Base-by-base conservation (phyloP, 1,284 basidiomycete species). In the Athelia psychrophila region DNA sequence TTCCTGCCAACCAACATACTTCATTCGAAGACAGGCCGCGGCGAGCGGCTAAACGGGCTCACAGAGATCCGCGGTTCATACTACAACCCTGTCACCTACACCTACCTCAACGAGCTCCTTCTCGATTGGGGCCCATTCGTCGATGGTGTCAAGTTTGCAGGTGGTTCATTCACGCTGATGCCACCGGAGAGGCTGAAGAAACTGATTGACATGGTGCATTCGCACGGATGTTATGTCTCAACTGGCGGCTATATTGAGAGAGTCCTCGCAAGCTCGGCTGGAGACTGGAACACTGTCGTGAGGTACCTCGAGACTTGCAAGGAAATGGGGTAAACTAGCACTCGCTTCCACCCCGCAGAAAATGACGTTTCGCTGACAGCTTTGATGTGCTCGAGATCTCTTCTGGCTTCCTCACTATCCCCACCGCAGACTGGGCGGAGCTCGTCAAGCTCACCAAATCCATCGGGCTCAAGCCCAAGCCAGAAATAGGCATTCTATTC, bases 111-210 rank as follows among this genome's bases (percentile, higher is more conserved):
- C 18, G 61, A 62, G 22, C 32, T 63, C 18, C 46, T 63, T 6
- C 50, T 38, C 5, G 58, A 58, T 50, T 62, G 59, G 72, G 70
- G 72, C 27, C 67, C 71, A 49, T 77, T 71, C 52, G 73, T 76
- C 25, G 76, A 78, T 51, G 73, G 76, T 0, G 61, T 77, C 49
- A 78, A 78, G 59, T 77, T 76, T 54, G 75, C 76, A 3, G 76
- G 75, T 1, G 75, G 76, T 15, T 68, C 72, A 0, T 77, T 78
- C 60, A 68, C 68, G 36, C 64, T 76, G 42, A 74, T 78, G 69
- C 76, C 75, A 0, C 66, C 66, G 58, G 68, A 72, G 2, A 58
- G 68, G 46, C 56, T 76, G 53, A 65, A 58, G 18, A 61, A 52
- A 6, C 52, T 76, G 46, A 74, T 76, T 50, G 70, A 76, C 20